These are phyloP conservation scores for Schizophyllum commune DNA, from an alignment of 1,284 basidiomycete species.

Conservation along the genomic window DNA sequence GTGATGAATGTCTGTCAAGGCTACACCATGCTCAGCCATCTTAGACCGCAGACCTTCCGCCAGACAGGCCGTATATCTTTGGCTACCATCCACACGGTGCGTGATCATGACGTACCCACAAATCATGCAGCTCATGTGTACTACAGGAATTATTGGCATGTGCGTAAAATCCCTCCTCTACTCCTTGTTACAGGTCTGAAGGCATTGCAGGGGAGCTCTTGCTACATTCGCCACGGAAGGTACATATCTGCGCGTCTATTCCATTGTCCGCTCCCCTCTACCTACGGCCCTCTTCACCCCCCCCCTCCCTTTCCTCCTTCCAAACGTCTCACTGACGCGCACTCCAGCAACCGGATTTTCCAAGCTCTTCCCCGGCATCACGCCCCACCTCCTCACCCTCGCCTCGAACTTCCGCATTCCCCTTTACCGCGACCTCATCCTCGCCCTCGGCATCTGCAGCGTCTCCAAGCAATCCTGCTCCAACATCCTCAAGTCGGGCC, in stretches of 20 bases:
- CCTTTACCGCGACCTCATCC: conserved; percentile 87
- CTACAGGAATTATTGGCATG: conserved; percentile 85
- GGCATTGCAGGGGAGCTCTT: conserved; percentile 69
- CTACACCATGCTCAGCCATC: neutral
- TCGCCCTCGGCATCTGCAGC: conserved; percentile 83
- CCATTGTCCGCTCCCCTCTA: neutral
- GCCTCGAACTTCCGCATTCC: conserved; percentile 88
- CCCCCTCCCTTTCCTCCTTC: neutral
- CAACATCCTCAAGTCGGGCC: conserved; percentile 75
- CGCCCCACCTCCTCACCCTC: conserved; percentile 89
- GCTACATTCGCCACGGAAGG: conserved; percentile 94
- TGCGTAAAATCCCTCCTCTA: conserved; percentile 29
- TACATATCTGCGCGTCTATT: conserved; percentile 16
- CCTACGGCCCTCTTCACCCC: neutral
- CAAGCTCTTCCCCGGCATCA: conserved; percentile 82
- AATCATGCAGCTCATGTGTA: neutral
- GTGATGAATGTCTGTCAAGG: conserved; percentile 3
- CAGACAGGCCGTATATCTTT: conserved; percentile 91
- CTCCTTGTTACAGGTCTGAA: conserved; percentile 4
- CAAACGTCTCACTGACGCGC: neutral
- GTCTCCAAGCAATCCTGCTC: conserved; percentile 89
- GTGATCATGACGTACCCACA: conserved; percentile 15
- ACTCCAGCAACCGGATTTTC: conserved; percentile 88
- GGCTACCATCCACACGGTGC: conserved; percentile 94
- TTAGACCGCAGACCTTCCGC: conserved; percentile 81